These are phyloP conservation scores for Biscogniauxia mediterranea DNA, from an alignment of 2,329 filamentous ascomycete genomes.

Conservation along the genomic window DNA sequence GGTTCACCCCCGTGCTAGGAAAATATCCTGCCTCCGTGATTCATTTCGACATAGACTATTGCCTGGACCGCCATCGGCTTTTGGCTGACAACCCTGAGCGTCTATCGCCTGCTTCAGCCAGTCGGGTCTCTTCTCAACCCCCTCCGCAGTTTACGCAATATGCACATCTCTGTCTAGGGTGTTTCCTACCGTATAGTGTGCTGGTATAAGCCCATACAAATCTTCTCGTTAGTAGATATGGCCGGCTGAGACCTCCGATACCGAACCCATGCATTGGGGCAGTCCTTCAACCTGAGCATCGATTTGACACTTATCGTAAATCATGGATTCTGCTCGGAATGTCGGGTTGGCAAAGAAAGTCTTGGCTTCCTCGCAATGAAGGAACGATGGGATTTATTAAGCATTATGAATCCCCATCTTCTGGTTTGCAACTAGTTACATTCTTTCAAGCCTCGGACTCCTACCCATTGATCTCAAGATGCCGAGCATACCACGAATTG, in stretches of 20 bases:
- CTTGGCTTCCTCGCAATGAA: slow-evolving; percentile 17
- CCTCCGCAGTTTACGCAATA: slow-evolving; percentile 23
- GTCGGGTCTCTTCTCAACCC: slow-evolving; percentile 25
- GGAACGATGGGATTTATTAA: slow-evolving; percentile 27
- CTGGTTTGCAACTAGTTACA: slow-evolving; percentile 9
- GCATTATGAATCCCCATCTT: slow-evolving; percentile 14
- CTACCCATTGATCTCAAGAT: slow-evolving; percentile 29
- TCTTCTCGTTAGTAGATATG: slow-evolving; percentile 21
- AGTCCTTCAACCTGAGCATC: slow-evolving; percentile 10
- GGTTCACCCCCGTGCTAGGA: slow-evolving; percentile 11
- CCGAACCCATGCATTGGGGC: slow-evolving; percentile 19
- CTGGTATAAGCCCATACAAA: slow-evolving; percentile 22
- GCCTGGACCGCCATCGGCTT: slow-evolving; percentile 16
- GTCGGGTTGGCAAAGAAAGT: slow-evolving; percentile 19
- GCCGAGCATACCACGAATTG: slow-evolving; percentile 29
- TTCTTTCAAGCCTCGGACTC: slow-evolving; percentile 23
- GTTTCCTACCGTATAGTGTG: slow-evolving; percentile 22
- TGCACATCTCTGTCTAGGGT: slow-evolving; percentile 19
- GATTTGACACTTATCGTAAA: slow-evolving; percentile 16
- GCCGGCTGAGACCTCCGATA: slow-evolving; percentile 26
- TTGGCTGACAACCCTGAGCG: slow-evolving; percentile 24
- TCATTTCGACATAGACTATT: slow-evolving; percentile 20
- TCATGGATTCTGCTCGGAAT: slow-evolving; percentile 27
- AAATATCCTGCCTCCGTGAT: slow-evolving; percentile 20
- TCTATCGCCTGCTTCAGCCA: slow-evolving; percentile 30